Evolutionary conservation across 345 rosid genomes (phyloP).

Genomic region (Populus nigra): DNA sequence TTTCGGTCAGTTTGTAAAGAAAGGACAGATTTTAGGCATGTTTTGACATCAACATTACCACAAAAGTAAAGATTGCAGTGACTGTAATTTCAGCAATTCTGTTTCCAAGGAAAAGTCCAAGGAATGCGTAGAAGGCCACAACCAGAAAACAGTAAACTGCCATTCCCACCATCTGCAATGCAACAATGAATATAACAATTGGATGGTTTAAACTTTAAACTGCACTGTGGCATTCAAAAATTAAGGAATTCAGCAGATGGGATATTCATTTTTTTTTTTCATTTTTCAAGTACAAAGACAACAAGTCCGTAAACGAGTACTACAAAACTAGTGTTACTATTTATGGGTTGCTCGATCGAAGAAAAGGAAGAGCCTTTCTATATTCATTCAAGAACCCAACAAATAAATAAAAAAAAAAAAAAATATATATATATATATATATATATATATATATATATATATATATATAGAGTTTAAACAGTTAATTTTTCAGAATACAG

Average conservation of each 20-base stretch:
- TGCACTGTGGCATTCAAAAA: background rate
- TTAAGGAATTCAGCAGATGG: slow-evolving; percentile 1
- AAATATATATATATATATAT: background rate
- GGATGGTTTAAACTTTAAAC: background rate
- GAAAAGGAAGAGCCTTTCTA: background rate
- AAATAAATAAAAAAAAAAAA: too few species aligned
- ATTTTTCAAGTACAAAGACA: background rate
- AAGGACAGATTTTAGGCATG: background rate
- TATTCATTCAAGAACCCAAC: background rate
- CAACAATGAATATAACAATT: background rate
- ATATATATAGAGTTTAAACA: background rate
- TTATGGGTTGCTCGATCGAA: background rate
- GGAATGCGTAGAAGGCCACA: slow-evolving; percentile 67
- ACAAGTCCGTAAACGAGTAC: background rate
- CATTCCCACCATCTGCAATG: slow-evolving; percentile 75
- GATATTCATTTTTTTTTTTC: background rate
- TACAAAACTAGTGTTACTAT: background rate
- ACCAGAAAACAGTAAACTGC: slow-evolving; percentile 65
- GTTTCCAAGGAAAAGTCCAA: slow-evolving; percentile 79
- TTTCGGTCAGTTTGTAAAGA: background rate
- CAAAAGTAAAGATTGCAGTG: slow-evolving; percentile 54
- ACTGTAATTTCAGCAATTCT: slow-evolving; percentile 65
- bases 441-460: too few species aligned
- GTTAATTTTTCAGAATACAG: background rate
- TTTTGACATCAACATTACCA: slow-evolving; percentile 46